Conservation (phyloP, 78 protist genomes). For the Chrysochromulina tobinii region DNA sequence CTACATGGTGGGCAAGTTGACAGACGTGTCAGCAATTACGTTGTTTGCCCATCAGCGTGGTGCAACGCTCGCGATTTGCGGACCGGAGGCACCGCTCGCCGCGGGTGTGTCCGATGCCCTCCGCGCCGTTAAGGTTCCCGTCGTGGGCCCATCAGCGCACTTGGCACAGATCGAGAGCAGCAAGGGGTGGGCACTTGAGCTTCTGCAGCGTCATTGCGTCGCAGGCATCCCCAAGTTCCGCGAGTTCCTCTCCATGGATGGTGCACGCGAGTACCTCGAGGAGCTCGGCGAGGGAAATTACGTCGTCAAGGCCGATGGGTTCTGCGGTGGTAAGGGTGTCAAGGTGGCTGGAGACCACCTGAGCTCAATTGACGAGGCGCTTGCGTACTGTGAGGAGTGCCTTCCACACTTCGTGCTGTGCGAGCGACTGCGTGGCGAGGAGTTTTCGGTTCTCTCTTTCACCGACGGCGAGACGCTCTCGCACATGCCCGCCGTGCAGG, state of each 20-base stretch:
- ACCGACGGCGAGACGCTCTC: slow-evolving; percentile 2
- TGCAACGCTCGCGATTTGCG: background rate
- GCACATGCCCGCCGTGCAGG: slow-evolving; percentile 47
- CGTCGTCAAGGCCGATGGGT: slow-evolving; percentile 21
- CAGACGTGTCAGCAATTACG: background rate
- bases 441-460: slow-evolving; percentile 30
- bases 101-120: slow-evolving; percentile 11
- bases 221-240: background rate
- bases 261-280: background rate
- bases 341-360: slow-evolving; percentile 22
- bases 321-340: slow-evolving; percentile 35
- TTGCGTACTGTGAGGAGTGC: background rate
- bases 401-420: slow-evolving; percentile 7
- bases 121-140: background rate
- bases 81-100: slow-evolving; percentile 19
- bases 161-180: background rate
- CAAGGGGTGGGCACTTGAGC: background rate
- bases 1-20: background rate
- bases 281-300: background rate
- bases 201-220: background rate
- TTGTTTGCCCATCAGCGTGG: background rate
- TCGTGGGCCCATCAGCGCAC: background rate
- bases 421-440: slow-evolving; percentile 35
- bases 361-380: background rate
- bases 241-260: background rate